Evolutionary conservation across 805 yeast genomes (phyloP).

Genomic region (Starmerella gropengiesseri): DNA sequence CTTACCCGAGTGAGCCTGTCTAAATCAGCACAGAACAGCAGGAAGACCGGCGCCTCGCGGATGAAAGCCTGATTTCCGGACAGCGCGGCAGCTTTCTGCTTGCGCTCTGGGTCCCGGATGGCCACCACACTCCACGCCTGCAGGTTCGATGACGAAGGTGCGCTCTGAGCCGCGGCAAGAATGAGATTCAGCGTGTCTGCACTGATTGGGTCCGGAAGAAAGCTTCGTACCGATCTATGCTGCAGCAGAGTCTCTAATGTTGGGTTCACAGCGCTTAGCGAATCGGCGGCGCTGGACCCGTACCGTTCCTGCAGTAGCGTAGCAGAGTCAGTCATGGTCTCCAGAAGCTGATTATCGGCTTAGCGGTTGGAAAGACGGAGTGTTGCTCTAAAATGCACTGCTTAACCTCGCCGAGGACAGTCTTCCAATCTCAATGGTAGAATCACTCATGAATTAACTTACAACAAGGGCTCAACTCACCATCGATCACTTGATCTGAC

Average conservation of each 20-base stretch:
- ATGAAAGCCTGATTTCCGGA: slow-evolving; percentile 1
- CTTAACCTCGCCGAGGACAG: too few relatives aligned
- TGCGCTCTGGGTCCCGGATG: background rate
- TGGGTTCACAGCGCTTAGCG: background rate
- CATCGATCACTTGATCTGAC: too few relatives aligned
- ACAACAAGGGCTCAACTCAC: too few relatives aligned
- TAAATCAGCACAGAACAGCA: slow-evolving; percentile 1
- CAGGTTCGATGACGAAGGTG: background rate
- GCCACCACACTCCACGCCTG: slow-evolving; percentile 1
- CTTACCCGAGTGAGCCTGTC: background rate
- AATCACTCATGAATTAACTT: too few relatives aligned
- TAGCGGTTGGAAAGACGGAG: too few relatives aligned
- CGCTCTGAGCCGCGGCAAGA: background rate
- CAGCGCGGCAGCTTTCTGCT: background rate
- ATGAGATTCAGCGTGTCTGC: background rate
- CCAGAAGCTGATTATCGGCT: too few relatives aligned
- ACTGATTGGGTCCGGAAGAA: background rate
- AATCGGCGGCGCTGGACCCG: background rate
- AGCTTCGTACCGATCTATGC: background rate
- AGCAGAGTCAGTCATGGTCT: background rate
- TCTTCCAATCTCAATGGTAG: too few relatives aligned
- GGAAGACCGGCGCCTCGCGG: slow-evolving; percentile 1
- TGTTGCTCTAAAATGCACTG: too few relatives aligned
- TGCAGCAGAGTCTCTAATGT: background rate
- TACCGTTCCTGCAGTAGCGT: background rate